Percentiles rank a stretch among this genome's conserved stretches.
Evolutionary conservation across 306 rosid species (phyloP).

Genomic region (Castanea crenata): DNA sequence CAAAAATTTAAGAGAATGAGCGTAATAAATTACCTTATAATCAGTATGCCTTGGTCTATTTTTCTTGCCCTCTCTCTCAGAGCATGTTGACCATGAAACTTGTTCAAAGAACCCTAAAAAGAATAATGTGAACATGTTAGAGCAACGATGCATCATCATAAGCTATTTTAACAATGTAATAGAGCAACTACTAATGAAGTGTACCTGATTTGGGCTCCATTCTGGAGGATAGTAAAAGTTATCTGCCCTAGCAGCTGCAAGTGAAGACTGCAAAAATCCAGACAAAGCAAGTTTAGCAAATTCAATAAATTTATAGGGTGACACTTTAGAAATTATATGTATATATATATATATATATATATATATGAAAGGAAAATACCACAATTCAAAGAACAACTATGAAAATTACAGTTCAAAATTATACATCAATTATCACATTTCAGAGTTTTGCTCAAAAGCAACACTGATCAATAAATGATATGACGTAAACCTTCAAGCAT

Average conservation of each 20-base stretch:
- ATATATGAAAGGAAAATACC: not conserved
- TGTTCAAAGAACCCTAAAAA: constrained; percentile 84
- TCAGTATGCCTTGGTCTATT: constrained; percentile 83
- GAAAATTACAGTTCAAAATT: not conserved
- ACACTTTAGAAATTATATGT: not conserved
- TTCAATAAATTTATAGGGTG: constrained; percentile 7
- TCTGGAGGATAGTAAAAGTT: constrained; percentile 93
- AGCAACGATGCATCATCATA: not conserved
- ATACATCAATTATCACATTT: not conserved
- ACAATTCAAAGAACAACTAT: not conserved
- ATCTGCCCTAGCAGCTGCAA: constrained; percentile 95
- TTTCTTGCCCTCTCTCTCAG: constrained; percentile 90
- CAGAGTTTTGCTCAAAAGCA: not conserved
- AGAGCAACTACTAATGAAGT: not conserved
- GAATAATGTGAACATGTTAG: constrained; percentile 15
- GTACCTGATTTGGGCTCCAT: constrained; percentile 91
- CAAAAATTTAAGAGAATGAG: not conserved
- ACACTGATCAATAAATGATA: not conserved
- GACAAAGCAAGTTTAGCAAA: constrained; percentile 30
- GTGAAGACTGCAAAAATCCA: constrained; percentile 74
- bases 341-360: no score
- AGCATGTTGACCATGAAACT: constrained; percentile 91
- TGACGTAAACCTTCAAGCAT: not conserved
- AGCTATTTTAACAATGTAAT: not conserved
- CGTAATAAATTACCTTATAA: constrained; percentile 60